A percentile compares a stretch with the other conserved stretches of the same genome.
phyloP scores from a whole-genome alignment of 345 rosid species.

The Hibiscus trionum region DNA sequence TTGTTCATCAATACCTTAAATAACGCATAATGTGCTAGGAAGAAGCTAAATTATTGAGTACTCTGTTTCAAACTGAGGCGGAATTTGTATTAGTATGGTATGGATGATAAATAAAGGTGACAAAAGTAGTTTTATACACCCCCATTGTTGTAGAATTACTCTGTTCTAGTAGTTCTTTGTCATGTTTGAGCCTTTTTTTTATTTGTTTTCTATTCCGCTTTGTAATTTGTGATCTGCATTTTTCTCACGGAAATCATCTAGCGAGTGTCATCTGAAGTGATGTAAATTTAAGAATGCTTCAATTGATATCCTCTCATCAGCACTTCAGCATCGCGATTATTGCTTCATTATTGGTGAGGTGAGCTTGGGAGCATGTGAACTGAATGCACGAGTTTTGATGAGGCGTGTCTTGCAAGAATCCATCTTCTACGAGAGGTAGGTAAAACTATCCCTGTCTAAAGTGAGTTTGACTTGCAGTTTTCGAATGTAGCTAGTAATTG shows the following conservation, averaged over 20 bases:
- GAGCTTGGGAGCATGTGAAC: neutral
- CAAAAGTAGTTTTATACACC: neutral
- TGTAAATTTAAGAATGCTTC: neutral
- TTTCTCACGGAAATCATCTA: neutral
- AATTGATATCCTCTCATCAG: neutral
- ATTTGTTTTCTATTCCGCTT: neutral
- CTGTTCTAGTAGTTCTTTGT: neutral
- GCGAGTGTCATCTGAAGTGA: neutral
- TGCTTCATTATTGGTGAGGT: neutral
- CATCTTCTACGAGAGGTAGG: neutral
- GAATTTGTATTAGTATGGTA: neutral
- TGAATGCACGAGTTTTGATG: neutral
- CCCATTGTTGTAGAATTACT: neutral
- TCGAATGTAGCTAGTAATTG: neutral
- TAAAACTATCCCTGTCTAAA: neutral
- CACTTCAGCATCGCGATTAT: neutral
- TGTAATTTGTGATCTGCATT: neutral
- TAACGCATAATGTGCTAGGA: neutral
- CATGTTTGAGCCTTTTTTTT: neutral
- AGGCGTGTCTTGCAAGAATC: neutral
- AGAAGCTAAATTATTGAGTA: neutral
- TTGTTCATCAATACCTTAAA: neutral
- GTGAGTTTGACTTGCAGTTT: neutral
- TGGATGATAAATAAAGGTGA: conserved; percentile 1
- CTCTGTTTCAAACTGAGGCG: neutral